Percentiles rank a stretch among this genome's conserved stretches.
These are phyloP conservation scores for Aspergillus coremiiformis DNA, from an alignment of 495 filamentous ascomycete species.

Conservation along the genomic window DNA sequence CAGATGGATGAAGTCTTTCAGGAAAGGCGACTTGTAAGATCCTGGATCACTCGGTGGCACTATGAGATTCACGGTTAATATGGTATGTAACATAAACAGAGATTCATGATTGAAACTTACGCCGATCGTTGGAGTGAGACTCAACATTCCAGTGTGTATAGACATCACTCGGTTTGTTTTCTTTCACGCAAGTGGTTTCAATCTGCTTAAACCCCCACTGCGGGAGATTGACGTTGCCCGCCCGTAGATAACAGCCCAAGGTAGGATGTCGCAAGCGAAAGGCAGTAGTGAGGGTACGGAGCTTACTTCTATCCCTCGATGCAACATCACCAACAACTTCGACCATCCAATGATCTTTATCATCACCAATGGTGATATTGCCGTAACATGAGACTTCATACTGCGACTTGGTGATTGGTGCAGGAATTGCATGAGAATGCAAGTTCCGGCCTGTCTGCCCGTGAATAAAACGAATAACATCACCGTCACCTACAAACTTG, in stretches of 20 bases:
- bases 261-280: slow-evolving; percentile 81
- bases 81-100: background rate
- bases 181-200: slow-evolving; percentile 90
- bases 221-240: slow-evolving; percentile 92
- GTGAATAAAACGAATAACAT: slow-evolving; percentile 82
- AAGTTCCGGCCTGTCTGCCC: slow-evolving; percentile 94
- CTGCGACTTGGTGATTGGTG: slow-evolving; percentile 82
- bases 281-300: slow-evolving; percentile 87
- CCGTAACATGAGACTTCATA: slow-evolving; percentile 93
- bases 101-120: slow-evolving; percentile 48
- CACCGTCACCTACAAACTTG: slow-evolving; percentile 69
- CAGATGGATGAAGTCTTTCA: slow-evolving; percentile 92
- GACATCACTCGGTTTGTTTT: slow-evolving; percentile 83
- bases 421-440: slow-evolving; percentile 83
- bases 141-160: slow-evolving; percentile 99
- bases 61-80: slow-evolving; percentile 27
- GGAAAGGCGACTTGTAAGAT: slow-evolving; percentile 91
- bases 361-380: slow-evolving; percentile 93
- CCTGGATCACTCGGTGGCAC: slow-evolving; percentile 87
- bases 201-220: slow-evolving; percentile 99
- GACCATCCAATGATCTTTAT: slow-evolving; percentile 95
- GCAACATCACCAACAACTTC: slow-evolving; percentile 88
- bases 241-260: slow-evolving; percentile 88
- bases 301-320: slow-evolving; percentile 72
- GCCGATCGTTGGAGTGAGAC: slow-evolving; percentile 85